These are phyloP conservation scores for Phytopythium delawarense DNA, from an alignment of 352 stramenopile genomes.

Conservation along the genomic window DNA sequence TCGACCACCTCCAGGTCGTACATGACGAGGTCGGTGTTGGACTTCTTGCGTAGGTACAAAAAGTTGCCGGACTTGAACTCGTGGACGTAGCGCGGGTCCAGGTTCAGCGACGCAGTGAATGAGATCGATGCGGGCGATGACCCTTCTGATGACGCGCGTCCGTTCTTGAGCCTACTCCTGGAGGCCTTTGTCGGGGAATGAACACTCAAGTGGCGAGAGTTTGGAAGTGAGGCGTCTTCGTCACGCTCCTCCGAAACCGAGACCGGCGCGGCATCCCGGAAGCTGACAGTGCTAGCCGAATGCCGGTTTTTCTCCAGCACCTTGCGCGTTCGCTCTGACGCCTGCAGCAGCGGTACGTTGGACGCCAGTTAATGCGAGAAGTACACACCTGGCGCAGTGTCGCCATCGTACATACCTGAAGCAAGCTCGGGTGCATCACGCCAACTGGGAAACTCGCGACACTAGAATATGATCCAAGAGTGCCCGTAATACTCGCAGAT, in stretches of 20 bases:
- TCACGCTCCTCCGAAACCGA: constrained; percentile 6
- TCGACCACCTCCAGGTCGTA: constrained; percentile 82
- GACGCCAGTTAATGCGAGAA: background rate
- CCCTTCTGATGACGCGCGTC: background rate
- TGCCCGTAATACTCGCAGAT: background rate
- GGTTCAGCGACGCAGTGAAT: constrained; percentile 74
- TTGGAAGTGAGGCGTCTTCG: constrained; percentile 9
- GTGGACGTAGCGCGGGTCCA: constrained; percentile 65
- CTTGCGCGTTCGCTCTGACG: constrained; percentile 50
- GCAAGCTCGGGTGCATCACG: constrained; percentile 50
- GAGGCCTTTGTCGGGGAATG: constrained; percentile 21
- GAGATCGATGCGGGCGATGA: constrained; percentile 22
- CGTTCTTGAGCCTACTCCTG: constrained; percentile 14
- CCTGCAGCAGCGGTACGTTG: constrained; percentile 15
- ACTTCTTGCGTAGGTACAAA: constrained; percentile 70
- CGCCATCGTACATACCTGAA: constrained; percentile 21
- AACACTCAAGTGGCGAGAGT: background rate
- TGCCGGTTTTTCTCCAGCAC: constrained; percentile 31
- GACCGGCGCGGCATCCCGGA: constrained; percentile 11
- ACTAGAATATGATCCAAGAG: constrained; percentile 26
- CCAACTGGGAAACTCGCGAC: constrained; percentile 19
- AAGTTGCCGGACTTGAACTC: constrained; percentile 83
- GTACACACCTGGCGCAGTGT: background rate
- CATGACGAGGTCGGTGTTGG: constrained; percentile 67
- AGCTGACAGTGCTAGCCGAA: constrained; percentile 9